phyloP scores from a whole-genome alignment of 2,329 filamentous ascomycete genomes.

The Passalora sequoiae region DNA sequence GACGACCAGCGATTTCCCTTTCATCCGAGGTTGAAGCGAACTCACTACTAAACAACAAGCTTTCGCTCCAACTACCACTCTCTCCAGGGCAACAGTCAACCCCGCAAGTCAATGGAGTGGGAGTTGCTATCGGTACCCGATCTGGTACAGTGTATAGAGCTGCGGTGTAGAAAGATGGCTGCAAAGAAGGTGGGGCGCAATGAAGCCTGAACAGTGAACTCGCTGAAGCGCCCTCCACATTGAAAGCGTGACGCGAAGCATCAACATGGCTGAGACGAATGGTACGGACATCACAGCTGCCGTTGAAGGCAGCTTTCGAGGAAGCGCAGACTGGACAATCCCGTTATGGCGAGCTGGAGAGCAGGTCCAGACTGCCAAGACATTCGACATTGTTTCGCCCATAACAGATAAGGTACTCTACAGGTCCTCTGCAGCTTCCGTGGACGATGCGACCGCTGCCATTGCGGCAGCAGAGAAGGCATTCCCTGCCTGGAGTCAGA shows the following conservation, averaged over 20 bases:
- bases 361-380: constrained; percentile 42
- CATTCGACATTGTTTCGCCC: constrained; percentile 55
- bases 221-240: no score
- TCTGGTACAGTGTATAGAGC: neutral
- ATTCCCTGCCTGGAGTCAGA: constrained; percentile 62
- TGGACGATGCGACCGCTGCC: constrained; percentile 52
- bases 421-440: constrained; percentile 53
- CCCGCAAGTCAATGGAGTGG: no score
- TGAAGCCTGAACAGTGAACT: no score
- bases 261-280: no score
- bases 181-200: no score
- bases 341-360: constrained; percentile 45
- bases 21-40: neutral
- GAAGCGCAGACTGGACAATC: constrained; percentile 17
- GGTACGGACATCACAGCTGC: no score
- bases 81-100: neutral
- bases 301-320: constrained; percentile 8
- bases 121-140: no score
- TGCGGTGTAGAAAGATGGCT: no score
- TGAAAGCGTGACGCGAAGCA: no score
- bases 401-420: constrained; percentile 48
- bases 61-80: constrained; percentile 1
- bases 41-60: neutral
- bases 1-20: neutral
- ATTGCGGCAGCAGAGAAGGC: constrained; percentile 61